Evolutionary conservation across 2,329 filamentous ascomycete species (phyloP), one percentile per base, ranked within the genome.

Genomic region (Nigrospora sphaerica): DNA sequence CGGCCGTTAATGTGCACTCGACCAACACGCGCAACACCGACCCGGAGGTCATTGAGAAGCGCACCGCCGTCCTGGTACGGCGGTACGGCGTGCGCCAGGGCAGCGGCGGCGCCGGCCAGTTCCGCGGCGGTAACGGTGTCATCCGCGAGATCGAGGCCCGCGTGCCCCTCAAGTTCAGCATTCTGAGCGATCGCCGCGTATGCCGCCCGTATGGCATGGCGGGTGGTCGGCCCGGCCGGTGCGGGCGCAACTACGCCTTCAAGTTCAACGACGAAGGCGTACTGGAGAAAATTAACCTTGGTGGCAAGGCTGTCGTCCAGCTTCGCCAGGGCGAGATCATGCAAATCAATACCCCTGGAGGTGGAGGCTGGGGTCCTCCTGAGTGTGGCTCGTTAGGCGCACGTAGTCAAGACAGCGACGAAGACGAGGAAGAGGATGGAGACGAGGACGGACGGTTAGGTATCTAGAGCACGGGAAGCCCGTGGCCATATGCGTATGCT

Each of bases 1-100:
- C 68, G 19, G 83, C 81, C 16, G 81, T 86, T 9, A 82, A 88
- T 57, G 83, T 80, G 1, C 83, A 87, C 60, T 86, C 86, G 82
- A 87, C 84, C 3, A 87, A 88, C 56, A 87, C 83, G 3, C 74
- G 83, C 12, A 87, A 87, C 57, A 87, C 84, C 0, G 84, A 87
- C 57, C 72, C 80, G 0, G 84, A 87, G 58, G 75, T 85, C 17
- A 82, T 86, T 49, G 83, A 88, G 64, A 71, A 80, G 31, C 68
- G 83, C n/a, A 86, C 86, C 56, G 83, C 83, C 0, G 82, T 86
- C 7, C 60, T 87, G 0, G 65, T 88, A 13, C 68, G 78, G 5
- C 74, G 84, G 54, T 87, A 86, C 61, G 71, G 71, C 10, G 61
- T 87, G 6, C 62, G 83, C 3, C 52, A 65, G 2, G 78, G 74